Evolutionary conservation across 139 green algal species (phyloP).

Genomic region (Chlorella sp.): DNA sequence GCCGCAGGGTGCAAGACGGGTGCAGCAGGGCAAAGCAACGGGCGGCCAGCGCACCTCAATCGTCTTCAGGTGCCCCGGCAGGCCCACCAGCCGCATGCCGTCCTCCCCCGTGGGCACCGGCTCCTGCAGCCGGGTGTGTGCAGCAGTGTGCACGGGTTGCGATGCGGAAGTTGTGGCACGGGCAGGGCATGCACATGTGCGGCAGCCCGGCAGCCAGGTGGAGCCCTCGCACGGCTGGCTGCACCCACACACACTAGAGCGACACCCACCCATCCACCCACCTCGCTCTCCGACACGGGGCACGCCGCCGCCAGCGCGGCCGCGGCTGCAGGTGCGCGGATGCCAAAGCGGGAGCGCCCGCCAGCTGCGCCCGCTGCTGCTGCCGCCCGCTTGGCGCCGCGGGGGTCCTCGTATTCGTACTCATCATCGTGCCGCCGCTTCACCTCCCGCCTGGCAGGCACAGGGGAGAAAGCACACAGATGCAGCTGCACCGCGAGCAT

Average conservation of each 20-base stretch:
- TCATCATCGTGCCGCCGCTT: constrained; percentile 5
- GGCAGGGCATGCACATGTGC: not conserved
- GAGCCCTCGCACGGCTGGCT: too few relatives aligned
- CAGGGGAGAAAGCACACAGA: not conserved
- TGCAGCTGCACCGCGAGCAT: too few relatives aligned
- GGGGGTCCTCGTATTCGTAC: constrained; percentile 9
- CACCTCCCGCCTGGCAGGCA: not conserved
- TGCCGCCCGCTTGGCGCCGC: not conserved
- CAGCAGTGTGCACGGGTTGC: not conserved
- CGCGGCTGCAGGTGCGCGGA: not conserved
- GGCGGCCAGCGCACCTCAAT: constrained; percentile 30
- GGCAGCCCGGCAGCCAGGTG: too few relatives aligned
- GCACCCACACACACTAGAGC: not conserved
- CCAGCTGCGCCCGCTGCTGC: not conserved
- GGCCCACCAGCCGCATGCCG: constrained; percentile 26
- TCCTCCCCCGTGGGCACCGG: constrained; percentile 8
- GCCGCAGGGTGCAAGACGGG: too few relatives aligned
- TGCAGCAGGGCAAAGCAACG: too few relatives aligned
- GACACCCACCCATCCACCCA: not conserved
- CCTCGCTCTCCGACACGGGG: constrained; percentile 16
- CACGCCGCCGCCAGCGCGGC: not conserved
- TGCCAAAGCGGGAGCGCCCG: constrained; percentile 7
- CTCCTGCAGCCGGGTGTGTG: not conserved
- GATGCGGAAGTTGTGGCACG: not conserved
- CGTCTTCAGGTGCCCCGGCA: constrained; percentile 39